A percentile compares a stretch with the other conserved stretches of the same genome.
Evolutionary conservation across 2,329 filamentous ascomycete species (phyloP).

Genomic region (Cryphonectria naterciae): DNA sequence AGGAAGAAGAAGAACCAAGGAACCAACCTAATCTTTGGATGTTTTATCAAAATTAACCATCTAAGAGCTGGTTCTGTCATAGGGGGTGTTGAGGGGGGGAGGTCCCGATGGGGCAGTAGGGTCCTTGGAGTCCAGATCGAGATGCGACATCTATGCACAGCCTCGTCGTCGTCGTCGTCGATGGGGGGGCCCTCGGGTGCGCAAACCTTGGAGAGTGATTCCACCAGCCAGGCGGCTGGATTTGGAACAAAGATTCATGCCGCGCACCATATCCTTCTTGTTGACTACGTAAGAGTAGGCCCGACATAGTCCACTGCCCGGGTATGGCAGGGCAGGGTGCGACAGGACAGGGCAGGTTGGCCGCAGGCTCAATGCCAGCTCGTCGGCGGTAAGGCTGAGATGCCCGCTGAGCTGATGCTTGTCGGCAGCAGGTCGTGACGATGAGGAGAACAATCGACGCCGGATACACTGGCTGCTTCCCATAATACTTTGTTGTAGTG

Average conservation of each 20-base stretch:
- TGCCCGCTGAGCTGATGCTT: not conserved
- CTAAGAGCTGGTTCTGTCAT: not conserved
- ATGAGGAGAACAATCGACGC: not conserved
- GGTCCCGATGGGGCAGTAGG: not conserved
- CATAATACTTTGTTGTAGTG: not conserved
- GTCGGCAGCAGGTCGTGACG: not conserved
- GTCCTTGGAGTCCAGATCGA: constrained; percentile 4
- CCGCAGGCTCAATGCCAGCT: not conserved
- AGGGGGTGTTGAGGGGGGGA: no score
- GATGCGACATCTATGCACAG: not conserved
- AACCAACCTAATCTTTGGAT: not conserved
- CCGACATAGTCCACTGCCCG: not conserved
- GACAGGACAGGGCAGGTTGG: not conserved
- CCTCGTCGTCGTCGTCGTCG: not conserved
- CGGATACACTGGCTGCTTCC: not conserved
- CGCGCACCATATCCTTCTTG: not conserved
- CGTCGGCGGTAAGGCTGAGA: not conserved
- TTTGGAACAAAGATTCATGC: not conserved
- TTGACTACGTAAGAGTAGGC: not conserved
- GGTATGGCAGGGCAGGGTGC: not conserved
- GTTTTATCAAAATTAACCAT: not conserved
- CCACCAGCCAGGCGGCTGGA: not conserved
- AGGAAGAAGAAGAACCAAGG: no score
- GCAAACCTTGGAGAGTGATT: not conserved
- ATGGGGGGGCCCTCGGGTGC: not conserved